Conservation (phyloP, 176 grass and related monocot species). For the Pontederia paniculata region DNA sequence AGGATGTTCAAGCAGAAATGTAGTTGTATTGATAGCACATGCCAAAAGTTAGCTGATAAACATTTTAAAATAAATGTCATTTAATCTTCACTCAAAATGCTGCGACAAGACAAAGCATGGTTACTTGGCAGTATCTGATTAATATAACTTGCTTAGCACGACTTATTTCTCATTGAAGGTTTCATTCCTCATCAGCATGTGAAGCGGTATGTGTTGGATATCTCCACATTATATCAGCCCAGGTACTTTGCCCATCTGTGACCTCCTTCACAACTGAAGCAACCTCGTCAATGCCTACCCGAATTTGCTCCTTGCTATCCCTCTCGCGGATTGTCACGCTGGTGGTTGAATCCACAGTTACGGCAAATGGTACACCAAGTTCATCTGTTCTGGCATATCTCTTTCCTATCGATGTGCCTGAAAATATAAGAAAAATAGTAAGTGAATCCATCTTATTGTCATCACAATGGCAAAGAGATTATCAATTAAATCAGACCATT, state of each 20-base stretch:
- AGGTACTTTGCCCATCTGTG: constrained; percentile 50
- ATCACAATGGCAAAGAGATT: neutral
- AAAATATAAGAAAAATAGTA: no score
- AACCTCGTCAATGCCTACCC: constrained; percentile 35
- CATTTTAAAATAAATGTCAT: no score
- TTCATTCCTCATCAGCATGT: constrained; percentile 45
- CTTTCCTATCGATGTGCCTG: constrained; percentile 57
- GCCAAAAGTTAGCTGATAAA: no score
- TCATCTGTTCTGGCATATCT: constrained; percentile 66
- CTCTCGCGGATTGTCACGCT: constrained; percentile 42
- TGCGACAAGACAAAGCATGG: no score
- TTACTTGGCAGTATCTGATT: no score
- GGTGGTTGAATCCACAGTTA: constrained; percentile 45
- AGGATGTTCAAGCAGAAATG: no score
- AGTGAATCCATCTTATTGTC: no score
- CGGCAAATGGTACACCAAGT: constrained; percentile 51
- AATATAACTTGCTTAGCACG: no score
- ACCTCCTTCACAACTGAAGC: constrained; percentile 43
- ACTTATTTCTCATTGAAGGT: no score
- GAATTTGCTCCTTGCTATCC: constrained; percentile 62
- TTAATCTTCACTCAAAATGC: no score
- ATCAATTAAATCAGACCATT: neutral
- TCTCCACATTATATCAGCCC: constrained; percentile 29
- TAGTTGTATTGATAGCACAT: no score
- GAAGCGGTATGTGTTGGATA: constrained; percentile 32